Conservation (phyloP, 2,329 filamentous ascomycete species). For the Penicillium nordicum region DNA sequence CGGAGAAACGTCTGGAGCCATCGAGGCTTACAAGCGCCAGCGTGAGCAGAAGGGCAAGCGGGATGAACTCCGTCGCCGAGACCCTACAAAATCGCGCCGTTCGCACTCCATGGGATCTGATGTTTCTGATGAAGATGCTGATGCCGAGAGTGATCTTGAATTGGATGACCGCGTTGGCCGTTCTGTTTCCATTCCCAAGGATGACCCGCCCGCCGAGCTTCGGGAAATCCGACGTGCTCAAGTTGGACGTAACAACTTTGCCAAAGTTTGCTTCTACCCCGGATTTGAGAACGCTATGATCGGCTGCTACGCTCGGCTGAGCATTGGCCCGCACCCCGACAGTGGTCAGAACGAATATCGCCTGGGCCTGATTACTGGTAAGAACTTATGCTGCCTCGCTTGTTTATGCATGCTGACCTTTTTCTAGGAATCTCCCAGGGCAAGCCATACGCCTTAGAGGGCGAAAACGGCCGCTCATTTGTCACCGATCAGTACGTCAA, state of each 20-base stretch:
- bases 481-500: slow-evolving; percentile 82
- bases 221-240: slow-evolving; percentile 81
- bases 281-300: slow-evolving; percentile 77
- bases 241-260: slow-evolving; percentile 80
- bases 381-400: slow-evolving; percentile 10
- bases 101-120: slow-evolving; percentile 61
- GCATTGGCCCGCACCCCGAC: slow-evolving; percentile 71
- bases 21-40: slow-evolving; percentile 66
- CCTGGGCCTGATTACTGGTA: slow-evolving; percentile 83
- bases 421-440: slow-evolving; percentile 68
- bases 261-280: slow-evolving; percentile 88
- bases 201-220: slow-evolving; percentile 67
- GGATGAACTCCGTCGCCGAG: slow-evolving; percentile 47
- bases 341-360: slow-evolving; percentile 77
- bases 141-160: slow-evolving; percentile 75
- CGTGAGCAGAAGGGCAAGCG: slow-evolving; percentile 57
- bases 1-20: slow-evolving; percentile 66
- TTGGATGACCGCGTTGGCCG: slow-evolving; percentile 60
- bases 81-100: slow-evolving; percentile 47
- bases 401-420: background rate
- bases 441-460: slow-evolving; percentile 78
- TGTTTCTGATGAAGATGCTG: slow-evolving; percentile 59
- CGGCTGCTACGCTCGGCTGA: slow-evolving; percentile 82
- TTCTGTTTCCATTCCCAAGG: slow-evolving; percentile 54
- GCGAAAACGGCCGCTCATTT: slow-evolving; percentile 68